These are phyloP conservation scores for Pseudocercospora cruenta DNA, from an alignment of 2,329 filamentous ascomycete species.

Conservation along the genomic window DNA sequence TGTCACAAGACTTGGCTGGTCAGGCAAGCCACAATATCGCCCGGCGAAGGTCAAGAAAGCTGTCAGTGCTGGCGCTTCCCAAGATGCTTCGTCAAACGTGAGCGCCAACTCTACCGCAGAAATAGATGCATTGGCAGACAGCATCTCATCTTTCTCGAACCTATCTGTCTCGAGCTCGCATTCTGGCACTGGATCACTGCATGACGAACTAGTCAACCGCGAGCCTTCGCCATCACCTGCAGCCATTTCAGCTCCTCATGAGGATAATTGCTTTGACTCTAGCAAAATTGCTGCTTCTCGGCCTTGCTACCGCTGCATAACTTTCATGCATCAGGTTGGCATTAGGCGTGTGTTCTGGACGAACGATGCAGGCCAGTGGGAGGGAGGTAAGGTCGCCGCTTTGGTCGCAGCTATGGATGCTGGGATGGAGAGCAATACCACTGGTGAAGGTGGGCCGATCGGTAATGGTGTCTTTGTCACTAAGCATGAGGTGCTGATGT, in stretches of 20 bases:
- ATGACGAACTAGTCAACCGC: slow-evolving; percentile 51
- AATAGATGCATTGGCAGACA: slow-evolving; percentile 11
- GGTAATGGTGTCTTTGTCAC: slow-evolving; percentile 52
- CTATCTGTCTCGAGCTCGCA: slow-evolving; percentile 21
- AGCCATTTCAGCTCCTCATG: neutral
- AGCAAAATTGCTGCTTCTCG: slow-evolving; percentile 45
- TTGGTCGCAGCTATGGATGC: slow-evolving; percentile 52
- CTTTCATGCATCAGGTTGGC: slow-evolving; percentile 56
- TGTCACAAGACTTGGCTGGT: slow-evolving; percentile 50
- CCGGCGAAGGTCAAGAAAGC: slow-evolving; percentile 4
- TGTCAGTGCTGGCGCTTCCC: neutral
- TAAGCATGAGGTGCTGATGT: slow-evolving; percentile 57
- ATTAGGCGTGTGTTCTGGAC: slow-evolving; percentile 61
- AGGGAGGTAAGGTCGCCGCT: slow-evolving; percentile 55
- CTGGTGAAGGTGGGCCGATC: slow-evolving; percentile 12
- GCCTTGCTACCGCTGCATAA: slow-evolving; percentile 58
- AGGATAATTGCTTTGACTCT: slow-evolving; percentile 22
- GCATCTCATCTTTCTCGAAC: slow-evolving; percentile 20
- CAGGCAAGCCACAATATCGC: slow-evolving; percentile 19
- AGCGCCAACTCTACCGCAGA: neutral
- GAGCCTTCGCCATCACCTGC: slow-evolving; percentile 22
- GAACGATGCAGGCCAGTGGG: slow-evolving; percentile 53
- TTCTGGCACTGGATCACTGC: slow-evolving; percentile 44
- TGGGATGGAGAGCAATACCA: slow-evolving; percentile 29
- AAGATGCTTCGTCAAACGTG: neutral